phyloP scores from a whole-genome alignment of 2,329 filamentous ascomycete genomes.

The Ascocoryne sarcoides region DNA sequence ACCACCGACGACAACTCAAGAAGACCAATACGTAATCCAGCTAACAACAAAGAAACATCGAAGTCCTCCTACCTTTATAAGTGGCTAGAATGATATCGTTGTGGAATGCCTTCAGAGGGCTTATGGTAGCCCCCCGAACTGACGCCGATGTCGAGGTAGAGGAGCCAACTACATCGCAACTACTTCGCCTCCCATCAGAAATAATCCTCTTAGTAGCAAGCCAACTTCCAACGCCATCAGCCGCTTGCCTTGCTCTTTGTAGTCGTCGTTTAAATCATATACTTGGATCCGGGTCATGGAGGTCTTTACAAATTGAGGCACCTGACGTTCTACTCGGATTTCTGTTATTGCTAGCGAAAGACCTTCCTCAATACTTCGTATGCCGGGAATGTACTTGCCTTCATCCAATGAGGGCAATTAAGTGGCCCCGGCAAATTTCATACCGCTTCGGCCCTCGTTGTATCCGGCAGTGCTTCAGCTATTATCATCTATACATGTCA shows the following conservation, averaged over 20 bases:
- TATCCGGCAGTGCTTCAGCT: conserved; percentile 2
- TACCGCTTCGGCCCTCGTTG: conserved; percentile 1
- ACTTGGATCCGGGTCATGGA: conserved; percentile 8
- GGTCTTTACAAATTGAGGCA: conserved; percentile 5
- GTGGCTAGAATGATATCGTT: conserved; percentile 12
- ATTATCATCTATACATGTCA: conserved; percentile 5
- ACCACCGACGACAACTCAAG: conserved; percentile 1
- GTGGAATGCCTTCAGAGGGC: conserved; percentile 1
- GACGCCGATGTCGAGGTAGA: conserved; percentile 1
- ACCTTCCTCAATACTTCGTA: conserved; percentile 11
- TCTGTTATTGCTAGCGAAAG: conserved; percentile 8
- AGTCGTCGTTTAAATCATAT: conserved; percentile 7
- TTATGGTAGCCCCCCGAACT: conserved; percentile 6
- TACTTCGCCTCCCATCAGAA: conserved; percentile 13
- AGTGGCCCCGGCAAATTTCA: conserved; percentile 7
- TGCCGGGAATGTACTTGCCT: conserved; percentile 10
- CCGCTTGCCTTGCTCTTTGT: conserved; percentile 11
- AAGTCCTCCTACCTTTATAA: background rate
- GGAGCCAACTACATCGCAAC: background rate
- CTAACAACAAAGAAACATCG: background rate
- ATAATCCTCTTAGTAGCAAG: conserved; percentile 9
- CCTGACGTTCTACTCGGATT: conserved; percentile 7
- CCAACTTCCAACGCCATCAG: conserved; percentile 10
- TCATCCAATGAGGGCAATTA: conserved; percentile 9
- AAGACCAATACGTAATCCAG: background rate